Base-by-base conservation (phyloP, 2,329 filamentous ascomycete genomes). In the Sphaceloma murrayae region DNA sequence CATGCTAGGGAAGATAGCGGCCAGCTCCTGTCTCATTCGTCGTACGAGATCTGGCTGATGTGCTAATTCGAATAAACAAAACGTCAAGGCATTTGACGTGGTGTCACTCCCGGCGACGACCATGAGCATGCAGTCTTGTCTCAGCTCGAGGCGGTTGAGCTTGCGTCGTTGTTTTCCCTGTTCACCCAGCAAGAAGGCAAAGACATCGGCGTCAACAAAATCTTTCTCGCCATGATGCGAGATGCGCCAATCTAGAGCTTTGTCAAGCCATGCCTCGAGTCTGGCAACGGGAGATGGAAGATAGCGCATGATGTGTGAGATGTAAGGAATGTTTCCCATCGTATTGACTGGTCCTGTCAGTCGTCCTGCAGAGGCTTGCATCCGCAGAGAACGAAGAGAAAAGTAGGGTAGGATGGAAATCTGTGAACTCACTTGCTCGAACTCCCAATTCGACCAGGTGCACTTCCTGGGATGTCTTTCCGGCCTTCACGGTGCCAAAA, bases 71-170 rank as follows among this genome's bases (percentile, higher is more conserved):
- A 65, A 69, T 53, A 71, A 65, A 5, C 67, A 52, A 40, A 58
- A 56, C 1, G 62, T 59, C 14, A 70, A 50, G 0, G 63, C 60
- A 1, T 61, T 58, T 5, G 65, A 56, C 0, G 64, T 67, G 5
- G 67, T 70, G 48, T 70, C 67, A 26, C 60, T 64, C 4, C 63
- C 63, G 17, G 62, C 62, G 17, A 64, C 56, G 13, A 66, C 59
- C 26, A 64, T 54, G 17, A 59, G 38, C 31, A 33, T 33, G 14
- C 31, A 33, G 11, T 33, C 31, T 17, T 33, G 31, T 3, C 31
- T 13, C 4, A 33, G 31, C 31, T 33, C 31, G 31, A 33, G 31
- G 14, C 31, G 31, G 31, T 33, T 33, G 31, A 33, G 31, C 13
- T 33, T 33, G 31, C 31, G 31, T 13, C 31, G 31, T 17, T 33